Evolutionary conservation across 169 alveolate species (phyloP), one percentile per base, ranked within the genome.

Genomic region (Plasmodium malariae): DNA sequence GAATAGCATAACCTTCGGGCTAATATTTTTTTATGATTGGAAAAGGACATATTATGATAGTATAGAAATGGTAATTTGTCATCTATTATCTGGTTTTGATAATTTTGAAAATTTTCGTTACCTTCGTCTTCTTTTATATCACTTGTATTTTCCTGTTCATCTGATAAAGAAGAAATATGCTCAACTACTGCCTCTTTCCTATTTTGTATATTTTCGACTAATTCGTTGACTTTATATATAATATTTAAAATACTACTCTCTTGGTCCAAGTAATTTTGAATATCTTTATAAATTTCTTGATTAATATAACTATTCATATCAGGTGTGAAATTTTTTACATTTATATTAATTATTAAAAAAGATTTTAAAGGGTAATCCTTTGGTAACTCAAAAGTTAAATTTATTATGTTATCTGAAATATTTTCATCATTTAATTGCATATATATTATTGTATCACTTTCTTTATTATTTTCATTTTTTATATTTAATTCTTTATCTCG

Each of bases 1-100:
- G 94, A 89, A 48, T 92, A 92, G 28, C 95, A 92, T 3, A 86
- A 60, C 14, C 92, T 60, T 86, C 92, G 68, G 28, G 92, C 74
- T 59, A 86, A 86, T 62, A 86, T 48, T 62, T 36, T 68, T 65
- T 32, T 40, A 24, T 32, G 70, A 3, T 34, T 48, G 4, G 63
- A 69, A 49, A 37, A 49, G 32, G 45, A 4, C 87, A 70, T 86
- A n/a, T 28, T 72, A 45, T 32, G 57, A 32, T 63, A 54, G 55
- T 69, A 69, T n/a, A 62, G 34, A 62, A 62, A 40, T 45, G 78
- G 37, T 24, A 11, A 14, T 32, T 57, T n/a, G 54, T 57, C 12
- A 5, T 40, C 48, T n/a, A 12, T 40, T 37, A 21, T 62, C 21
- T 7, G 26, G 12, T 74, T 30, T 74, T 34, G 7, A 17, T 17